Evolutionary conservation across 352 stramenopile species (phyloP).

Genomic region (Globisporangium spinosum): DNA sequence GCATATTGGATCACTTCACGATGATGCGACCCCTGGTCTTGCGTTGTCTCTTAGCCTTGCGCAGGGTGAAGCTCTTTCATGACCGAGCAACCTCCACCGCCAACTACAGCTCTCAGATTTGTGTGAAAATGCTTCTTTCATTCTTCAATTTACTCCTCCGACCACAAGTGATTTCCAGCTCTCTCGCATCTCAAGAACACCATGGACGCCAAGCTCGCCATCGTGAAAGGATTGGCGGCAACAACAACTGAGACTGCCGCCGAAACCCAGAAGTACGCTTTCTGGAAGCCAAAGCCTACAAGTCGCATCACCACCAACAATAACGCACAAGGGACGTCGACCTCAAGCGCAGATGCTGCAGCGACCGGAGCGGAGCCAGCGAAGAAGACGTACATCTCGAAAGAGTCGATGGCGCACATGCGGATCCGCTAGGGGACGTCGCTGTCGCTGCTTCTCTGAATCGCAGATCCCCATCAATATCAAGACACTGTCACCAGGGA

Average conservation of each 20-base stretch:
- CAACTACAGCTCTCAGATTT: background rate
- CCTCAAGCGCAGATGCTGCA: background rate
- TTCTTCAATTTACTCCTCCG: background rate
- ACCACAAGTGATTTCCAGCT: background rate
- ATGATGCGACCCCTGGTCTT: background rate
- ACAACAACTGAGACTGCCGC: background rate
- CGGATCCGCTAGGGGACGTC: background rate
- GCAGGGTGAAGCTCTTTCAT: background rate
- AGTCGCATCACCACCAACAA: constrained; percentile 17
- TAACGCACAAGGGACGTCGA: background rate
- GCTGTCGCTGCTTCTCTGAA: no score
- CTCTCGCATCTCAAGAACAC: background rate
- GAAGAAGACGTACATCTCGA: background rate
- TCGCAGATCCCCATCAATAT: no score
- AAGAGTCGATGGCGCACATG: constrained; percentile 3
- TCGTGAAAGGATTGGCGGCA: background rate
- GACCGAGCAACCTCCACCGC: no score
- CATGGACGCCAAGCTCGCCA: background rate
- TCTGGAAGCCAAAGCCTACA: constrained; percentile 19
- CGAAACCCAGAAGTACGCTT: background rate
- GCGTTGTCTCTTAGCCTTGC: background rate
- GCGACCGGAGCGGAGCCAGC: background rate
- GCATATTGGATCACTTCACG: background rate
- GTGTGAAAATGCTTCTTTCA: background rate
- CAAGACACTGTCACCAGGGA: no score